Evolutionary conservation across 805 yeast species (phyloP), one percentile per base, ranked within the genome.

Genomic region (Teunomyces barrocoloradensis): DNA sequence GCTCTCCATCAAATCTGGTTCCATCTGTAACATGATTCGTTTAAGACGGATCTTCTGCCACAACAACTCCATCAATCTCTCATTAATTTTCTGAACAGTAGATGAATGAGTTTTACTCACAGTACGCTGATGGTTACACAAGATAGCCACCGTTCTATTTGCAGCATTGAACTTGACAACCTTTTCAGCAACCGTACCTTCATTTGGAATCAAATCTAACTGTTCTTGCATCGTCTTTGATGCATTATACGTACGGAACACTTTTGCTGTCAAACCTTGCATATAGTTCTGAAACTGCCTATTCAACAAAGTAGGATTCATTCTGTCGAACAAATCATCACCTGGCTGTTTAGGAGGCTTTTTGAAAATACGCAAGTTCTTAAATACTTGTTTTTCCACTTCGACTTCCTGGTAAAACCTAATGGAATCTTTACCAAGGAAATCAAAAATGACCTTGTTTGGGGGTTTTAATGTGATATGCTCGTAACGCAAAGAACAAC

Each of bases 221-320:
- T 89, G 96, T 59, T 91, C 96, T 66, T 91, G 97, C 97, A 91
- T 92, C 1, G 97, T 90, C 65, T 88, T 87, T 1, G 97, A 88
- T 0, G 98, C 98, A 69, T 91, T 91, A 63, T 88, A 91, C 0
- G 98, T 91, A 83, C 98, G 95, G 76, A 91, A 92, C 17, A 91
- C 97, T 66, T 91, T 91, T 4, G 98, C 98, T 0, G 97, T 90
- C 53, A 91, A 75, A 0, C 98, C 98, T 20, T 87, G 82, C 94
- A 91, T 85, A 66, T 91, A 90, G 49, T 79, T 82, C 61, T 90
- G 97, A 60, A 91, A 79, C 63, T 89, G 91, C 64, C 85, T 87
- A 73, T 91, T 91, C 60, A 91, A 75, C 32, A 85, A 70, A 0
- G 87, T 69, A 6, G 97, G 97, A 58, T 86, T 92, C 40, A 92